Base-by-base conservation (phyloP, 1,284 basidiomycete species). In the Earliella scabrosa region DNA sequence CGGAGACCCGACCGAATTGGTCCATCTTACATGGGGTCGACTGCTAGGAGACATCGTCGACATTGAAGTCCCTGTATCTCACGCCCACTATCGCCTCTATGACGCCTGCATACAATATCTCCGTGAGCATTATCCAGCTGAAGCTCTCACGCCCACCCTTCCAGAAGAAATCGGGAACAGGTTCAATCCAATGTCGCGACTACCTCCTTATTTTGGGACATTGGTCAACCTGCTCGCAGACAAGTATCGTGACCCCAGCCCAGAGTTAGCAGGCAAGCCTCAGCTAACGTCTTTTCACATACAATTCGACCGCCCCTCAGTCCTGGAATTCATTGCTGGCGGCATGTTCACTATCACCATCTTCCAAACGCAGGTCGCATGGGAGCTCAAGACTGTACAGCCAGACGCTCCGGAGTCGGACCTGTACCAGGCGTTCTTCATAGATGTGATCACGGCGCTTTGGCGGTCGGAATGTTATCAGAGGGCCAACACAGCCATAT, bases 221-320 rank as follows among this genome's bases (percentile, higher is more conserved):
- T 38, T 56, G 13, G 49, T 56, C 21, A 56, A 56, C 44, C 29
- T 34, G 18, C 49, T 56, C 21, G 44, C 49, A 2, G 54, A 51
- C 31, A n/a, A 18, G 20, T 54, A 34, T 48, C 32, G 45, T 13
- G 27, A n/a, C 26, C 21, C 32, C 10, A 23, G 26, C 23, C 21
- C 23, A 14, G 31, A 44, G n/a, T n/a, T n/a, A n/a, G n/a, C n/a
- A n/a, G n/a, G n/a, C 20, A 52, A 45, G 3, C 34, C 31, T 10
- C 44, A 34, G 6, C 13, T 24, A 18, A 36, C 31, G 18, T 34
- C 35, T 11, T 44, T 45, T 5, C 2, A 14, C n/a, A 26, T 45
- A 34, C 20, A 10, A 7, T 45, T 38, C 20, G 23, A 23, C 26
- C 34, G 40, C 16, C 18, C 5, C 4, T 43, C 35, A 20, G 45